Percentiles rank a stretch among this genome's conserved stretches.
Evolutionary conservation across 116 monocot species (phyloP).

Genomic region (Dioscorea cayenensis): DNA sequence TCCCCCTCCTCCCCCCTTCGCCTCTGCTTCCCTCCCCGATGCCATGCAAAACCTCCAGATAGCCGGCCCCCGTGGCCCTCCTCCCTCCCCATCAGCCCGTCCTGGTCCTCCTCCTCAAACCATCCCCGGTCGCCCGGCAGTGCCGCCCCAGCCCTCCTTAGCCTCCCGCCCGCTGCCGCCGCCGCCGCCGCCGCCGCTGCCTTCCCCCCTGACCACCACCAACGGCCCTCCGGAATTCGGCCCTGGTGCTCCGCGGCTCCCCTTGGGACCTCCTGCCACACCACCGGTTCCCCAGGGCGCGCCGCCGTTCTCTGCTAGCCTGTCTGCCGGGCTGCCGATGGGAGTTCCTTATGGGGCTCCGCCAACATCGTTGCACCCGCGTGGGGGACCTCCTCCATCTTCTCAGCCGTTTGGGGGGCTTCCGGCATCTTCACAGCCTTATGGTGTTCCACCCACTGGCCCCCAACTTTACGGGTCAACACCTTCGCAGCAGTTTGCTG

Average conservation of each 20-base stretch:
- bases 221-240: slow-evolving; percentile 18
- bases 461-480: not conserved
- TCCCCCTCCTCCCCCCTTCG: not conserved
- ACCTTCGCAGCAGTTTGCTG: no score
- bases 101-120: not conserved
- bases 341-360: not conserved
- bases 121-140: no score
- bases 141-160: not conserved
- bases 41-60: slow-evolving; percentile 46
- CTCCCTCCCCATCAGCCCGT: slow-evolving; percentile 3
- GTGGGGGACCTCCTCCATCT: not conserved
- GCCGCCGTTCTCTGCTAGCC: slow-evolving; percentile 19
- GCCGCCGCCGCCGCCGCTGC: not conserved
- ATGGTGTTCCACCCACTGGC: not conserved
- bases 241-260: not conserved
- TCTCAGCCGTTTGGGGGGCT: slow-evolving; percentile 12
- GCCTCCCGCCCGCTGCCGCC: not conserved
- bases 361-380: no score
- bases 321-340: not conserved
- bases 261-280: no score
- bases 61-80: slow-evolving; percentile 4
- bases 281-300: not conserved
- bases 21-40: slow-evolving; percentile 11
- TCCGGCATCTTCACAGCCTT: not conserved
- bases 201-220: slow-evolving; percentile 7